Evolutionary conservation across 192 early-diverging fungal genomes (phyloP), one percentile per base, ranked within the genome.

Genomic region (Piromyces finnis): DNA sequence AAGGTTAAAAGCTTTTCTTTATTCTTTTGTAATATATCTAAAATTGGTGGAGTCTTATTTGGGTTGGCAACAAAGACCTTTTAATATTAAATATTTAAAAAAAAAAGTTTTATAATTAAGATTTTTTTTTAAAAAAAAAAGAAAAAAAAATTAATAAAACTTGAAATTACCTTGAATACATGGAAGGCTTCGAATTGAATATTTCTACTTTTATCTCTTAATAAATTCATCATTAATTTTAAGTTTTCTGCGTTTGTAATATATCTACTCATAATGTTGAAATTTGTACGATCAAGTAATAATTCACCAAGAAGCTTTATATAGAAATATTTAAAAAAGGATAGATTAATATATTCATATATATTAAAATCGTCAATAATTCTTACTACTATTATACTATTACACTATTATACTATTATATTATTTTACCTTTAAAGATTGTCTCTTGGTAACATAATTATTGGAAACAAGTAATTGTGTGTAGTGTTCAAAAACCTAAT

Each of bases 151-250:
- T n/a, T n/a, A n/a, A n/a, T n/a, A n/a, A n/a, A n/a, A n/a, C n/a
- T n/a, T n/a, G 16, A 27, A 39, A 78, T 28, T 81, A 95, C 94
- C 91, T 99, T 99, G 88, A 98, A 99, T 30, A 98, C 96, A 87
- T 99, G 98, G 89, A 99, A 99, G 0, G 98, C 98, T 86, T 99
- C 98, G 86, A 97, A 98, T 87, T 98, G 98, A 82, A 99, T 99
- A 84, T 98, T 99, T 83, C 95, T 91, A 85, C 95, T 97, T 83
- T 90, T 93, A 85, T 98, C 96, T 79, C 94, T 90, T 78, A 99
- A 87, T 79, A 97, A 86, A 81, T 94, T 97, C 98, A 99, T 99
- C 91, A 98, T 95, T 82, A 97, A 89, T 86, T 98, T 97, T 79
- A 99, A 86, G 83, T 99, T 98, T 68, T 93, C 95, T 80, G 94